Evolutionary conservation across 2,329 filamentous ascomycete genomes (phyloP).

Genomic region (Aspergillus tubingensis): DNA sequence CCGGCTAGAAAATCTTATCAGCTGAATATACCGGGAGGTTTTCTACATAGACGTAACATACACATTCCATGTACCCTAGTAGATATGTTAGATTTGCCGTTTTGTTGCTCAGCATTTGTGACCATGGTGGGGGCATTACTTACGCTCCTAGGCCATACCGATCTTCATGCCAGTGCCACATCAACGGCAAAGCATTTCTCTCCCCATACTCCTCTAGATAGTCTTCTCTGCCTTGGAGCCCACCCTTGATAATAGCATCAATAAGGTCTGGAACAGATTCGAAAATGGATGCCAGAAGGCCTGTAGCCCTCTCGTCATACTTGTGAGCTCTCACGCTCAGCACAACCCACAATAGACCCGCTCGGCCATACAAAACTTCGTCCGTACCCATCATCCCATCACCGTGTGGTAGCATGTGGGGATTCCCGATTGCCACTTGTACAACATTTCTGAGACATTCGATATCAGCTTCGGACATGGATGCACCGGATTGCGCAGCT

Average conservation of each 20-base stretch:
- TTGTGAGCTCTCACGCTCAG: slow-evolving; percentile 36
- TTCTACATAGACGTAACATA: slow-evolving; percentile 6
- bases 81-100: neutral
- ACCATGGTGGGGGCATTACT: slow-evolving; percentile 19
- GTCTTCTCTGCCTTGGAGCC: slow-evolving; percentile 33
- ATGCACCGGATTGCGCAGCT: slow-evolving; percentile 12
- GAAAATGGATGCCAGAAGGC: slow-evolving; percentile 28
- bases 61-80: slow-evolving; percentile 34
- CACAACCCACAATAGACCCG: slow-evolving; percentile 40
- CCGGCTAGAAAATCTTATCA: slow-evolving; percentile 29
- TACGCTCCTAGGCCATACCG: slow-evolving; percentile 42
- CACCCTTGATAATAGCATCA: slow-evolving; percentile 36
- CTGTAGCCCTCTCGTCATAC: slow-evolving; percentile 23
- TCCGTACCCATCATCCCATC: slow-evolving; percentile 37
- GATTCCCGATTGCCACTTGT: slow-evolving; percentile 33
- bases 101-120: neutral
- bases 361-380: slow-evolving; percentile 43
- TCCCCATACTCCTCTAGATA: slow-evolving; percentile 34
- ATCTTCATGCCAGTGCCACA: slow-evolving; percentile 44
- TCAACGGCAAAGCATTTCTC: slow-evolving; percentile 38
- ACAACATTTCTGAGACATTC: slow-evolving; percentile 31
- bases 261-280: slow-evolving; percentile 34
- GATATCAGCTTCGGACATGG: slow-evolving; percentile 32
- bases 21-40: too few relatives aligned
- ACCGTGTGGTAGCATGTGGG: slow-evolving; percentile 26